phyloP scores from a whole-genome alignment of 2,329 filamentous ascomycete genomes.

The Gyromitra esculenta region DNA sequence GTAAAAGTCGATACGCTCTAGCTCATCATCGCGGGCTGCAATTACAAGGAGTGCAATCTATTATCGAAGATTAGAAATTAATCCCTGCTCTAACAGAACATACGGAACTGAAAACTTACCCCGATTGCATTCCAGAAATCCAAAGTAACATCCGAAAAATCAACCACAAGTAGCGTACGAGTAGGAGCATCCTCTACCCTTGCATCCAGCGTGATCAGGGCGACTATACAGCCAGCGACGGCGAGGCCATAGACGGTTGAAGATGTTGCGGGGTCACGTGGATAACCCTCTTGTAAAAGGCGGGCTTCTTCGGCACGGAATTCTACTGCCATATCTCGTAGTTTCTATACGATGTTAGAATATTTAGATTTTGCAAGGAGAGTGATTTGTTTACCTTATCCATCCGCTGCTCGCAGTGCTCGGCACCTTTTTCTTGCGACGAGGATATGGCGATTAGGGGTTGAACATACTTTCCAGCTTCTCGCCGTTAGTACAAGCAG shows the following conservation, averaged over 20 bases:
- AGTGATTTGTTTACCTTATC: constrained; percentile 38
- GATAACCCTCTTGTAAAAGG: constrained; percentile 21
- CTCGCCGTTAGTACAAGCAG: constrained; percentile 4
- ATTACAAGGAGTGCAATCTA: constrained; percentile 52
- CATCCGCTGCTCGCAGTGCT: constrained; percentile 51
- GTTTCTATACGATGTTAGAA: constrained; percentile 46
- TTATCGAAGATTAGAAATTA: not conserved
- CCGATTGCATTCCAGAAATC: constrained; percentile 56
- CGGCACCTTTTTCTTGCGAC: constrained; percentile 49
- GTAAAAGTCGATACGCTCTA: constrained; percentile 47
- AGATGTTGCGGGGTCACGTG: constrained; percentile 33
- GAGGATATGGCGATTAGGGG: constrained; percentile 53
- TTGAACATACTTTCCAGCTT: constrained; percentile 42
- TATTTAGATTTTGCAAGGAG: not conserved
- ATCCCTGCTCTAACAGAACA: not conserved
- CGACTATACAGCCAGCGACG: constrained; percentile 50
- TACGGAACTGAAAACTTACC: constrained; percentile 11
- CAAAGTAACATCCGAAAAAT: constrained; percentile 52
- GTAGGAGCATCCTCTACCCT: constrained; percentile 35
- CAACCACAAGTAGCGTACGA: constrained; percentile 52
- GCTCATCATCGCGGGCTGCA: constrained; percentile 51
- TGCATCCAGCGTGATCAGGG: constrained; percentile 52
- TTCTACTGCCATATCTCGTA: constrained; percentile 43
- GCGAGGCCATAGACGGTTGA: constrained; percentile 53
- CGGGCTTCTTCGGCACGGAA: constrained; percentile 50